A percentile compares a stretch with the other conserved stretches of the same genome.
Evolutionary conservation across 2,329 filamentous ascomycete genomes (phyloP).

Genomic region (Dendrostoma leiphaemia): DNA sequence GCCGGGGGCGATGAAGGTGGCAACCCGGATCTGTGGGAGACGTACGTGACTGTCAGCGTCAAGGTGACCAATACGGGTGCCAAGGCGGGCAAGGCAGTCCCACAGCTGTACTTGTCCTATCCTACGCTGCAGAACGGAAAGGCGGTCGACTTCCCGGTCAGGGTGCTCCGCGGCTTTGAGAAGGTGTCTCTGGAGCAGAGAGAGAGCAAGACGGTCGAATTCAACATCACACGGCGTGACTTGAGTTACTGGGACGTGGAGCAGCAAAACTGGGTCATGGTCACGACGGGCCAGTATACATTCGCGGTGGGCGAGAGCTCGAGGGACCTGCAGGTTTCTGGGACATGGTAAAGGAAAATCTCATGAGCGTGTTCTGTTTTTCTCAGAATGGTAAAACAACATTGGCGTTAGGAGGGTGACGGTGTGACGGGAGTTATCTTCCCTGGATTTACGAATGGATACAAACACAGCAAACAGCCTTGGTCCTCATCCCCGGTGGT

Average conservation of each 20-base stretch:
- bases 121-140: conserved; percentile 27
- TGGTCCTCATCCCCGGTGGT: conserved; percentile 11
- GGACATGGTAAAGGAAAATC: conserved; percentile 13
- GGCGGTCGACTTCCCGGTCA: conserved; percentile 60
- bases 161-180: conserved; percentile 70
- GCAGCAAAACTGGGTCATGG: conserved; percentile 68
- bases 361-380: neutral
- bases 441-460: too few relatives aligned
- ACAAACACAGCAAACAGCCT: neutral
- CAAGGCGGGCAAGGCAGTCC: conserved; percentile 39
- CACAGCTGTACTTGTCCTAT: conserved; percentile 47
- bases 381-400: too few relatives aligned
- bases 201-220: conserved; percentile 49
- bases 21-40: conserved; percentile 63
- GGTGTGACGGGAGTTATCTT: too few relatives aligned
- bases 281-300: conserved; percentile 41
- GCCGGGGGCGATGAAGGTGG: conserved; percentile 70
- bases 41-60: conserved; percentile 47
- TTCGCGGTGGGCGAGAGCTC: conserved; percentile 38
- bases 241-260: conserved; percentile 70
- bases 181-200: conserved; percentile 61
- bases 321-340: conserved; percentile 22
- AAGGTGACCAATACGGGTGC: conserved; percentile 54
- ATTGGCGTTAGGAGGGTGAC: too few relatives aligned
- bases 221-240: conserved; percentile 65